Evolutionary conservation across 2,329 filamentous ascomycete genomes (phyloP), one percentile per base, ranked within the genome.

Genomic region (Colletotrichum endophyticum): DNA sequence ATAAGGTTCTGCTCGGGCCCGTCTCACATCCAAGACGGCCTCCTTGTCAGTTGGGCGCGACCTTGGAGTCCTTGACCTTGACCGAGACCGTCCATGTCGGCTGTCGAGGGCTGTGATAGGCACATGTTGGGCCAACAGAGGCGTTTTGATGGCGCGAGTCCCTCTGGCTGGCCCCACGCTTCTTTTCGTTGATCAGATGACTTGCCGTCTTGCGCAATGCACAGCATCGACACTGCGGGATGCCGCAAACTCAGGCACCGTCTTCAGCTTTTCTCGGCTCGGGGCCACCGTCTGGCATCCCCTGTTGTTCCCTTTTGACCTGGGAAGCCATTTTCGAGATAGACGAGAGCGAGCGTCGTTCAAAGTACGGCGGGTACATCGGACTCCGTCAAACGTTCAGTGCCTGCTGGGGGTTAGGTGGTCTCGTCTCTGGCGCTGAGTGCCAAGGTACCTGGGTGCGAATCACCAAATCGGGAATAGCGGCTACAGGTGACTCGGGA

Each of bases 1-100:
- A 73, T 73, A 75, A 73, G 73, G 69, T 75, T 75, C 62, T 66
- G 61, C 61, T 66, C 53, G 62, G 72, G 34, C 49, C 62, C 72
- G 68, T 72, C 49, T 75, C 72, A 61, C 72, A 72, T 61, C 28
- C 67, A 66, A 49, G 59, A 71, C 59, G 44, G 28, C 59, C 30
- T 66, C 59, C 62, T 34, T 49, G 67, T 70, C 44, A 66, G 22
- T 27, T 36, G 8, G 49, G 28, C 61, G 32, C 59, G 22, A 64
- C 62, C 12, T 64, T 64, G 62, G 13, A 25, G 34, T 44, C 59
- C 44, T 61, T 64, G 68, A 74, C 30, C 22, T 39, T 62, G 57
- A 39, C 27, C 25, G 49, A 25, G 34, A 63, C 57, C 68, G 68
- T 70, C 68, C 68, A 28, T 36, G 68, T 69, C 36, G 36, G 30